These are phyloP conservation scores for Colletotrichum sp. DNA, from an alignment of 2,329 filamentous ascomycete genomes.

Conservation along the genomic window DNA sequence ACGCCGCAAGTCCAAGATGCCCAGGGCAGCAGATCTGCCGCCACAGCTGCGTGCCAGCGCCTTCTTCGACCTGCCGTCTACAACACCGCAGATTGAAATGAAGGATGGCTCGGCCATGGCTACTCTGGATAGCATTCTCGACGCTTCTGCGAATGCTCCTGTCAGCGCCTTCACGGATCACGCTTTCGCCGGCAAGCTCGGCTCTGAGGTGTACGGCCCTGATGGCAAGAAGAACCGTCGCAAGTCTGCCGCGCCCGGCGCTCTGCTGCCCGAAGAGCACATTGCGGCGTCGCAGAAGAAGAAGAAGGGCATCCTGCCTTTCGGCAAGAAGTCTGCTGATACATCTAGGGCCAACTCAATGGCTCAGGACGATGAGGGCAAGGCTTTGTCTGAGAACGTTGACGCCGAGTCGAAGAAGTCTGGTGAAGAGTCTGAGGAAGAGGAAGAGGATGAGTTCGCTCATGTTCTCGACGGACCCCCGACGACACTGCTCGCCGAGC, in stretches of 20 bases:
- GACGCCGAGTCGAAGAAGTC: slow-evolving; percentile 32
- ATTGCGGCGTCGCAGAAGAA: slow-evolving; percentile 39
- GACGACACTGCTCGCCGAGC: slow-evolving; percentile 89
- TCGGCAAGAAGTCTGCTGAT: slow-evolving; percentile 42
- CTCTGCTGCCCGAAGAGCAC: slow-evolving; percentile 26
- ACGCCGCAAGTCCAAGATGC: slow-evolving; percentile 37
- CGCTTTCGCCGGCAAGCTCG: slow-evolving; percentile 77
- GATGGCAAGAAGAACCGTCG: slow-evolving; percentile 50
- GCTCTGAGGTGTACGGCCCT: slow-evolving; percentile 75
- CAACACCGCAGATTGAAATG: slow-evolving; percentile 57
- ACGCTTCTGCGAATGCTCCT: slow-evolving; percentile 86
- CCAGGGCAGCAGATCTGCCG: slow-evolving; percentile 56
- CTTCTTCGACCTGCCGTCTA: slow-evolving; percentile 79
- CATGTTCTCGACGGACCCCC: slow-evolving; percentile 68
- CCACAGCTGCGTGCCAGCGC: slow-evolving; percentile 88
- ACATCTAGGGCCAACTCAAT: slow-evolving; percentile 15
- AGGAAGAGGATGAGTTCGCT: slow-evolving; percentile 34
- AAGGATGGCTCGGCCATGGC: slow-evolving; percentile 84
- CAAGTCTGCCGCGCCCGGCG: slow-evolving; percentile 36
- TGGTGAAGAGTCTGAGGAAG: slow-evolving; percentile 36
- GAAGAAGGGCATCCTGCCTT: slow-evolving; percentile 53
- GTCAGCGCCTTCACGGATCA: slow-evolving; percentile 93
- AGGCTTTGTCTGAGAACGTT: slow-evolving; percentile 26
- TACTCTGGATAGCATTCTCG: slow-evolving; percentile 89
- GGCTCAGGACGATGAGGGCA: slow-evolving; percentile 25